Base-by-base conservation (phyloP, 2,329 filamentous ascomycete genomes). In the Paracorniculantispora psalliotae region DNA sequence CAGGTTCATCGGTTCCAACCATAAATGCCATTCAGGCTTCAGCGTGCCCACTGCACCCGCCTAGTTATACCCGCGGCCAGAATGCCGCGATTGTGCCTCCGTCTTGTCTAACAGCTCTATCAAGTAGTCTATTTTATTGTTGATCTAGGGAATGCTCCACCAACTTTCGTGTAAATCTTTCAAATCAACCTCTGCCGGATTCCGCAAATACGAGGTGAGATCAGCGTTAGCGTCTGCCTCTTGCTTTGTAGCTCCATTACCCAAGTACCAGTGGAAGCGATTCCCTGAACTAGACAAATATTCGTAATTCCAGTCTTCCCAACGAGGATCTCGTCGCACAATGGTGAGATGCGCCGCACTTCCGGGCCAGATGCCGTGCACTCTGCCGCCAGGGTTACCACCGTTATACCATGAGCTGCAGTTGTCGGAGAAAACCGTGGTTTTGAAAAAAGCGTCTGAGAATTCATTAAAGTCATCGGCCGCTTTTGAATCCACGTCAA, bases 371-470 rank as follows among this genome's bases (percentile, higher is more conserved):
- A 89, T 67, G 0, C 86, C 87, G 62, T 89, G 85, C 25, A 91
- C 84, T 4, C 86, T 75, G 0, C 78, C 81, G 0, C 86, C 87
- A 0, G 86, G 81, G 6, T 73, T 73, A 0, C 84, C 84, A 13
- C 87, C 84, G 61, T 91, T 91, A 61, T 88, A 88, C 88, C 88
- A 91, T 0, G 83, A 87, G 43, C 81, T 84, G 68, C 88, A 91
- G 59, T 83, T 81, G 55, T 87, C 83, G 0, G 79, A 77, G 59
- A 87, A 70, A 1, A 84, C 81, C 0, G 81, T 84, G 23, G 71
- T 77, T 0, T 72, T 69, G 64, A 84, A 84, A 67, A 83, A 85
- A 0, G 79, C 77, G 62, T 84, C 79, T 26, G 75, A 77, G 69
- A 86, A 87, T 55, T 80, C 78, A 12, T 83, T 71, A 62, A 87